Evolutionary conservation across 768 basidiomycete species (phyloP).

Genomic region (Cystofilobasidium ferigula): DNA sequence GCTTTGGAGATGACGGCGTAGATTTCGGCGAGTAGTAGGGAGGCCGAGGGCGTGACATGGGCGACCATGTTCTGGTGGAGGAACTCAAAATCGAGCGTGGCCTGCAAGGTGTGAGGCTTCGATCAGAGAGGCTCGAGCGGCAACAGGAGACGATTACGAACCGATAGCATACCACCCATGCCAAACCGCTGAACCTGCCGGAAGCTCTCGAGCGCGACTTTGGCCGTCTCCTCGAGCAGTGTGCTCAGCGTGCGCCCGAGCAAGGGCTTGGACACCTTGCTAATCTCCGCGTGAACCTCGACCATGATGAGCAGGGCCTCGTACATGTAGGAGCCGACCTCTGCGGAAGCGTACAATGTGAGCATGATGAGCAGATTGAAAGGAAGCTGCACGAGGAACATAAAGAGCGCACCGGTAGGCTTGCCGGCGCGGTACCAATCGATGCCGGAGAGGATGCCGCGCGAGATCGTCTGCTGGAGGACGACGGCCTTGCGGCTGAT

Average conservation of each 20-base stretch:
- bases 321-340: conserved; percentile 91
- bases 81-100: conserved; percentile 97
- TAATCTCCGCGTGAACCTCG: conserved; percentile 81
- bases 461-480: conserved; percentile 56
- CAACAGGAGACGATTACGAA: conserved; percentile 33
- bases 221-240: conserved; percentile 70
- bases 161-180: conserved; percentile 96
- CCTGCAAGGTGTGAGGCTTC: conserved; percentile 44
- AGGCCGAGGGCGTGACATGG: conserved; percentile 67
- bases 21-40: conserved; percentile 73
- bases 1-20: conserved; percentile 92
- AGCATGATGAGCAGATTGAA: background rate
- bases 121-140: background rate
- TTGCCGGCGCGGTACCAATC: conserved; percentile 93
- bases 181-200: conserved; percentile 80
- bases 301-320: conserved; percentile 78
- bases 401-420: conserved; percentile 59
- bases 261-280: conserved; percentile 61
- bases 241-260: conserved; percentile 70
- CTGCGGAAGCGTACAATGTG: conserved; percentile 45
- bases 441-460: conserved; percentile 68
- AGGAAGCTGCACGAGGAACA: background rate
- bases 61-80: conserved; percentile 89
- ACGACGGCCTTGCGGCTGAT: conserved; percentile 66
- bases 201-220: conserved; percentile 75